These are phyloP conservation scores for Cinnamomum chago DNA, from an alignment of 164 flowering plant genomes.

Conservation along the genomic window DNA sequence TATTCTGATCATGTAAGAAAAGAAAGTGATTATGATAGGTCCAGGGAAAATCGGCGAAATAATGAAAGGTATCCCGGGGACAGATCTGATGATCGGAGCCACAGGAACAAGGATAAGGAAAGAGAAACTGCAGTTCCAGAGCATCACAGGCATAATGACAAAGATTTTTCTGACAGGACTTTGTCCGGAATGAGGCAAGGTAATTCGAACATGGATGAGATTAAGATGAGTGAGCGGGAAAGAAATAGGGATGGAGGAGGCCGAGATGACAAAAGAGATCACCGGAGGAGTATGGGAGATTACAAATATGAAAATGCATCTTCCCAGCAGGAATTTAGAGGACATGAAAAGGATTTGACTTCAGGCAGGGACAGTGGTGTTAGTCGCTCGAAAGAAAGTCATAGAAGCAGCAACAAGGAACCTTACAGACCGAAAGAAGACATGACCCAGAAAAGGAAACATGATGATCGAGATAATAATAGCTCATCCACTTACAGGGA, in stretches of 20 bases:
- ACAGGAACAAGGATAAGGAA: constrained; percentile 48
- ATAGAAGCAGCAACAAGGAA: constrained; percentile 33
- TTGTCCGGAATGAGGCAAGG: constrained; percentile 32
- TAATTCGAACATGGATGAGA: constrained; percentile 25
- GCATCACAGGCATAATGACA: constrained; percentile 28
- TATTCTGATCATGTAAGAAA: constrained; percentile 33
- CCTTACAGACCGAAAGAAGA: constrained; percentile 29
- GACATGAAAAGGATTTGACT: constrained; percentile 27
- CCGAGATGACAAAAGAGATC: constrained; percentile 43
- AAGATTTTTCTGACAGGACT: constrained; percentile 28
- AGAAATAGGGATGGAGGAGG: constrained; percentile 32
- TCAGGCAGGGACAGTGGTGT: constrained; percentile 29
- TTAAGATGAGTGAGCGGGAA: constrained; percentile 32
- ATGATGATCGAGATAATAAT: constrained; percentile 27
- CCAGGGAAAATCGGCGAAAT: constrained; percentile 37
- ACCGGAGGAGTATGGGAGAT: constrained; percentile 38
- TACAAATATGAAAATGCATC: constrained; percentile 26
- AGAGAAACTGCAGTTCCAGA: constrained; percentile 29
- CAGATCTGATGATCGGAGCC: constrained; percentile 38
- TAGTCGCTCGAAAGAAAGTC: constrained; percentile 29
- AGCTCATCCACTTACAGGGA: constrained; percentile 9
- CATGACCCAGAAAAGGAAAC: constrained; percentile 35
- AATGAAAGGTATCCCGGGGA: constrained; percentile 45
- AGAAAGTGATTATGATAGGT: constrained; percentile 43
- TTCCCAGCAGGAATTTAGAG: constrained; percentile 21